phyloP scores from a whole-genome alignment of 352 stramenopile genomes.

The Phytophthora brassicae region DNA sequence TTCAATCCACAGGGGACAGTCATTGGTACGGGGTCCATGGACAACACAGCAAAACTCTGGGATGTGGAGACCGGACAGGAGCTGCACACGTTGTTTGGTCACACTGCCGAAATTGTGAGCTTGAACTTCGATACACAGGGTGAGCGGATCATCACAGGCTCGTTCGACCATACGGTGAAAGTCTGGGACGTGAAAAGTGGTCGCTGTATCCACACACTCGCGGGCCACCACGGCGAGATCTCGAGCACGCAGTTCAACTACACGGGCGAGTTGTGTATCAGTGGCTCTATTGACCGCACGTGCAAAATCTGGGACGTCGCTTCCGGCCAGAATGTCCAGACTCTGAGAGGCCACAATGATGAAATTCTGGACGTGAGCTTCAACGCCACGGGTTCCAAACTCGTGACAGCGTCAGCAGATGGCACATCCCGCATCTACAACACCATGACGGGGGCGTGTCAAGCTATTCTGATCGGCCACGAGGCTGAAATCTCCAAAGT shows the following conservation, averaged over 20 bases:
- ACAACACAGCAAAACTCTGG: slow-evolving; percentile 95
- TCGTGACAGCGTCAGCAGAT: slow-evolving; percentile 93
- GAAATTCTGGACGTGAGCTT: slow-evolving; percentile 96
- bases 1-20: slow-evolving; percentile 94
- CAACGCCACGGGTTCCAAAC: slow-evolving; percentile 93
- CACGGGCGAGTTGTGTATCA: slow-evolving; percentile 90
- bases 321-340: slow-evolving; percentile 91
- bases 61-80: slow-evolving; percentile 95
- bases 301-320: slow-evolving; percentile 95
- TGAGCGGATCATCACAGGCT: slow-evolving; percentile 93
- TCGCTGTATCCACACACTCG: slow-evolving; percentile 91
- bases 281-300: slow-evolving; percentile 93
- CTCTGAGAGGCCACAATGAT: slow-evolving; percentile 93
- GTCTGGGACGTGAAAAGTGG: slow-evolving; percentile 86
- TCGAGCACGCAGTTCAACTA: slow-evolving; percentile 96
- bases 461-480: slow-evolving; percentile 94
- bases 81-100: slow-evolving; percentile 92
- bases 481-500: slow-evolving; percentile 96
- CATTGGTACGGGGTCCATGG: slow-evolving; percentile 91
- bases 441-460: slow-evolving; percentile 94
- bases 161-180: slow-evolving; percentile 96
- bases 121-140: slow-evolving; percentile 95
- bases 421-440: slow-evolving; percentile 95
- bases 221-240: slow-evolving; percentile 95
- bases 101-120: slow-evolving; percentile 94